Percentiles rank a stretch among this genome's conserved stretches.
phyloP scores from a whole-genome alignment of 495 filamentous ascomycete genomes.

The Podospora conica region DNA sequence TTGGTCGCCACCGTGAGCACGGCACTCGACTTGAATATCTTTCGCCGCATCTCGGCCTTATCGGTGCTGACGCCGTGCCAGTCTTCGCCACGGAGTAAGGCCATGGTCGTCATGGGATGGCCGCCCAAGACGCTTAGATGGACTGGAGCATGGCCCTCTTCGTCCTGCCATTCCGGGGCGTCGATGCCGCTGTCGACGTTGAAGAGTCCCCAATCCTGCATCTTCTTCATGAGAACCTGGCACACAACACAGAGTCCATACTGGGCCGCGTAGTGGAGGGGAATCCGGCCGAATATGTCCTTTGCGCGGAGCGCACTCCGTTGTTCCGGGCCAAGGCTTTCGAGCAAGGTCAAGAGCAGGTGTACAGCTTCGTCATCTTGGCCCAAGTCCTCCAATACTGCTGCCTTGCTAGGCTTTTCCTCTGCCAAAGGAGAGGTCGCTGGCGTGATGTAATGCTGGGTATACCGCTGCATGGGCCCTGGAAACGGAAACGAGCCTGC shows the following conservation, averaged over 20 bases:
- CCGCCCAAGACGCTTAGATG: slow-evolving; percentile 91
- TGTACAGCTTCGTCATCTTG: slow-evolving; percentile 68
- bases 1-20: slow-evolving; percentile 82
- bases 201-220: slow-evolving; percentile 85
- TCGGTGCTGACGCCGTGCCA: slow-evolving; percentile 56
- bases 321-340: slow-evolving; percentile 62
- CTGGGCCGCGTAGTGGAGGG: slow-evolving; percentile 92
- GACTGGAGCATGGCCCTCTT: slow-evolving; percentile 83
- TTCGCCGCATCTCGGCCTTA: slow-evolving; percentile 56
- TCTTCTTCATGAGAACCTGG: slow-evolving; percentile 76
- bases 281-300: slow-evolving; percentile 78
- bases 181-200: slow-evolving; percentile 80
- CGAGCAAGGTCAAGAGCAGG: slow-evolving; percentile 67
- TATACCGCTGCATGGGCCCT: slow-evolving; percentile 58
- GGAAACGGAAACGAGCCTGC: slow-evolving; percentile 39
- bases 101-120: slow-evolving; percentile 76
- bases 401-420: slow-evolving; percentile 29
- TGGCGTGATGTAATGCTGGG: slow-evolving; percentile 55
- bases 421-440: slow-evolving; percentile 58
- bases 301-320: slow-evolving; percentile 57
- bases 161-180: slow-evolving; percentile 79
- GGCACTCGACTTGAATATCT: slow-evolving; percentile 79
- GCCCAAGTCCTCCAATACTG: slow-evolving; percentile 54
- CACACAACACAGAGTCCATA: slow-evolving; percentile 87
- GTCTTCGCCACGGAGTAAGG: slow-evolving; percentile 72